Base-by-base conservation (phyloP, 352 stramenopile species). In the Globisporangium yorkense region DNA sequence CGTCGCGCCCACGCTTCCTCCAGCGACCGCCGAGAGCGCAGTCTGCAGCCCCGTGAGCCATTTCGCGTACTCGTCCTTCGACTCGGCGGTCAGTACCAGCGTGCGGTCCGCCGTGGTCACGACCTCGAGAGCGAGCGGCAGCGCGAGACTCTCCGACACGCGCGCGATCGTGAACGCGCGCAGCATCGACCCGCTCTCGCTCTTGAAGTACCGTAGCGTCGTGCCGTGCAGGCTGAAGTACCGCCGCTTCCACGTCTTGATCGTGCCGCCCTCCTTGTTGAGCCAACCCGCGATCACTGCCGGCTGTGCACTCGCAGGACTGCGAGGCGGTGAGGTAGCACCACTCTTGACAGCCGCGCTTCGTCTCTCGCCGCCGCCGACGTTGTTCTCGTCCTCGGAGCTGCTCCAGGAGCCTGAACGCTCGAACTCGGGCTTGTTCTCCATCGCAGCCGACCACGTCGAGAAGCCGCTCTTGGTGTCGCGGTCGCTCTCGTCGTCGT, bases 171-270 rank as follows among this genome's bases (percentile, higher is more conserved):
- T 68, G 33, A 77, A 69, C 2, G 76, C 77, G 1, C 74, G 71
- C 18, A 91, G 55, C 21, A 89, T 46, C 35, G 75, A 71, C 0
- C 81, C 75, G 45, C 65, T 86, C 27, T 78, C 73, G 45, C 73
- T 88, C 58, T 92, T 91, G 54, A 86, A 94, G 56, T 87, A 94
- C 44, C 75, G 86, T 45, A 94, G 61, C 54, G 71, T 91, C 21
- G 72, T 71, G 2, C 75, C 80, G 16, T 88, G 76, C 3, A 94
- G 66, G 0, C 75, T 89, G 56, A 90, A 94, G 59, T 85, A 94
- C 13, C 81, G 76, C 0, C 66, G 70, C 60, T 91, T 89, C 80
- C 82, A 92, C 24, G 59, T 87, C 70, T 88, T 89, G 21, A 88
- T 63, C 12, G 65, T 74, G 1, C 65, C 70, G 6, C 80, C 78